Evolutionary conservation across 2,329 filamentous ascomycete species (phyloP), one percentile per base, ranked within the genome.

Genomic region (Xylaria sp.): DNA sequence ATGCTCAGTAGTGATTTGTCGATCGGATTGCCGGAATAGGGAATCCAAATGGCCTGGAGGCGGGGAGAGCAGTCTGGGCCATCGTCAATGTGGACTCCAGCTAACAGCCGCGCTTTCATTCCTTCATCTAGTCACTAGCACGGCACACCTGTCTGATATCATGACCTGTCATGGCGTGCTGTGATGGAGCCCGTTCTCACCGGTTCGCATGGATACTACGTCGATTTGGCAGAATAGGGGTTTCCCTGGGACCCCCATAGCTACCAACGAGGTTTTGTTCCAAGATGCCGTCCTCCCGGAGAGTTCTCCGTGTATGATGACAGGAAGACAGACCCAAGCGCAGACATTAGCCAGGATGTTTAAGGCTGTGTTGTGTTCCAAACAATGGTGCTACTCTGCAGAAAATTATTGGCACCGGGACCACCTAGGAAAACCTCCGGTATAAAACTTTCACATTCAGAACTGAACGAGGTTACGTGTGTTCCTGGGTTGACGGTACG

Each of bases 21-120:
- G 54, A 20, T 70, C 75, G 75, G 75, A 46, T 76, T 76, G 39
- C 75, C 75, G 51, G 57, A 70, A 73, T 37, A 44, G 73, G 75
- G 18, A 74, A 71, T 65, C 69, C 69, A 72, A 32, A 37, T 10
- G 3, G 52, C 54, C 37, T 66, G 59, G 20, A 65, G 60, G 52
- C 50, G 66, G 69, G 54, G 66, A 65, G 69, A 69, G 46, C 59
- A 67, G 66, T 70, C 70, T 70, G 56, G 70, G 57, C 68, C 67
- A 32, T 66, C 3, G 34, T 44, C 46, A 41, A 54, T 50, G 55
- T 51, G 60, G 58, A 60, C 34, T 60, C 3, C 18, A 32, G 12
- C 44, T 46, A 32, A 28, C 23, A 44, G 51, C 57, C 41, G 9
- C 51, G 39, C 18, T 48, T 46, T 23, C 20, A 46, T n/a, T 10